A percentile compares a stretch with the other conserved stretches of the same genome.
phyloP scores from a whole-genome alignment of 1,139 yeast species.

The Yamadazyma buinensis region DNA sequence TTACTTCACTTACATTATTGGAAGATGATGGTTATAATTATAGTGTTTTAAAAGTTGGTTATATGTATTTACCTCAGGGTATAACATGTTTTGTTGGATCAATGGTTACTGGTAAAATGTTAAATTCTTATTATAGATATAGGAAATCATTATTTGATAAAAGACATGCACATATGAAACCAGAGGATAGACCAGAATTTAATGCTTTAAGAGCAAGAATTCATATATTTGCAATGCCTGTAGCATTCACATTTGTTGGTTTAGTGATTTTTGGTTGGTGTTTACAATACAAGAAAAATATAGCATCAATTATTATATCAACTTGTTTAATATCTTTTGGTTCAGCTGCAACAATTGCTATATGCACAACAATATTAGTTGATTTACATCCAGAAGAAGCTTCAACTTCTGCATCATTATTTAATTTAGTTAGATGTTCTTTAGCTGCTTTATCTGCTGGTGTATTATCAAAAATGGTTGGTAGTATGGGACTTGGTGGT shows the following conservation, averaged over 20 bases:
- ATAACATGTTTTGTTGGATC: constrained; percentile 28
- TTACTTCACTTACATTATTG: constrained; percentile 30
- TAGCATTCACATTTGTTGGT: constrained; percentile 22
- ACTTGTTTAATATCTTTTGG: constrained; percentile 28
- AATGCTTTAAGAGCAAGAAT: constrained; percentile 26
- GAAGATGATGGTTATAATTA: constrained; percentile 29
- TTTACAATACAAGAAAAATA: constrained; percentile 22
- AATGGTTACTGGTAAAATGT: constrained; percentile 23
- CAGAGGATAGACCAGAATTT: constrained; percentile 21
- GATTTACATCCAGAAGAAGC: constrained; percentile 33
- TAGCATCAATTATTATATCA: constrained; percentile 30
- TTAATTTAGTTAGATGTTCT: constrained; percentile 34
- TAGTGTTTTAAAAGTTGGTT: constrained; percentile 33
- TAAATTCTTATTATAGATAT: constrained; percentile 27
- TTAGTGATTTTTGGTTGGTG: constrained; percentile 41
- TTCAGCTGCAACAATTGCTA: constrained; percentile 24
- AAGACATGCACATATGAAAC: constrained; percentile 14
- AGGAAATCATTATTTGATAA: constrained; percentile 17
- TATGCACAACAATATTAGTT: constrained; percentile 33
- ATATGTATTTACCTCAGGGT: constrained; percentile 39
- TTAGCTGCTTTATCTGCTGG: constrained; percentile 35
- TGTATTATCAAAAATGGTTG: constrained; percentile 27
- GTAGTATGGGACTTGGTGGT: constrained; percentile 31
- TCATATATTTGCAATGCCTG: constrained; percentile 24
- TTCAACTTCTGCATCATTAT: constrained; percentile 34